Evolutionary conservation across 2,329 filamentous ascomycete species (phyloP).

Genomic region (Chaetomium strumarium): DNA sequence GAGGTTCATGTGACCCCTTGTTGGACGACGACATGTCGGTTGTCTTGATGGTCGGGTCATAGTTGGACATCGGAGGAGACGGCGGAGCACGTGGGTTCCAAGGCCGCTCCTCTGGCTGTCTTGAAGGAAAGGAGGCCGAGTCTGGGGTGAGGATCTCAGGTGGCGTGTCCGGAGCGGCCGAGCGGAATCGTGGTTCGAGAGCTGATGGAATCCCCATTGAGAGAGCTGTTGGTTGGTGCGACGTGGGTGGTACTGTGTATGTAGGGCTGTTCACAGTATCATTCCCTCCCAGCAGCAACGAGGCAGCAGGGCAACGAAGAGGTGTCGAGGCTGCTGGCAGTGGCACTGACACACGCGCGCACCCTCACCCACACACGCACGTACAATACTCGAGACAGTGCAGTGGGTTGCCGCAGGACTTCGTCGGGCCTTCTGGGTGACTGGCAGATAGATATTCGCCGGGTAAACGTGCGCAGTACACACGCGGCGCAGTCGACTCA

Average conservation of each 20-base stretch:
- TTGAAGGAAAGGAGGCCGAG: conserved; percentile 42
- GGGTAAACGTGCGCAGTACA: conserved; percentile 24
- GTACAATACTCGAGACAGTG: conserved; percentile 3
- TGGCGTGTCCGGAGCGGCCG: conserved; percentile 48
- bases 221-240: conserved; percentile 26
- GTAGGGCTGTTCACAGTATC: conserved; percentile 8
- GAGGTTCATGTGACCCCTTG: conserved; percentile 35
- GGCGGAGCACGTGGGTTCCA: conserved; percentile 41
- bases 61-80: conserved; percentile 53
- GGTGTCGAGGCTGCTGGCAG: not conserved
- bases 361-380: too few species aligned
- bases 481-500: conserved; percentile 24
- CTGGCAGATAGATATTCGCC: conserved; percentile 25
- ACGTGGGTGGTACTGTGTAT: conserved; percentile 9
- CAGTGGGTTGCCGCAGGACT: conserved; percentile 11
- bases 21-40: conserved; percentile 41
- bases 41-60: conserved; percentile 44
- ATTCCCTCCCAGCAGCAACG: conserved; percentile 11
- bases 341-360: not conserved
- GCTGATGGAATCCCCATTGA: conserved; percentile 53
- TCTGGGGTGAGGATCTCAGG: conserved; percentile 49
- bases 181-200: conserved; percentile 45
- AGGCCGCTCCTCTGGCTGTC: conserved; percentile 38
- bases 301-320: not conserved
- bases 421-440: conserved; percentile 16